These are phyloP conservation scores for Pichia californica DNA, from an alignment of 805 yeast species.

Conservation along the genomic window DNA sequence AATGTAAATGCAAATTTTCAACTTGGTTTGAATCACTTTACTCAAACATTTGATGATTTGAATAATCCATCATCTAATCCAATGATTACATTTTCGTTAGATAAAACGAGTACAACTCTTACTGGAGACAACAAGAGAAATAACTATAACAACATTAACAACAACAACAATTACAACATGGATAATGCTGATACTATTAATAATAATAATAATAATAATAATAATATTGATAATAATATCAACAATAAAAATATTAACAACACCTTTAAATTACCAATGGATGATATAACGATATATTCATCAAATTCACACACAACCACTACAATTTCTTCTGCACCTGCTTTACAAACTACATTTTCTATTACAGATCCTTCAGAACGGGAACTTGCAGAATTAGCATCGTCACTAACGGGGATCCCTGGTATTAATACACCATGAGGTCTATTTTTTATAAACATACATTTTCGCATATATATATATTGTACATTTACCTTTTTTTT, in stretches of 20 bases:
- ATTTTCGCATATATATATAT: no score
- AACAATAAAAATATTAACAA: neutral
- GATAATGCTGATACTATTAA: neutral
- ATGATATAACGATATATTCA: neutral
- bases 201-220: neutral
- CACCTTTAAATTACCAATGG: neutral
- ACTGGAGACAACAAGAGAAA: no score
- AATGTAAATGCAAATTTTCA: conserved; percentile 3
- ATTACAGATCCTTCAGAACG: neutral
- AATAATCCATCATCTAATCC: no score
- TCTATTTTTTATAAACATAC: no score
- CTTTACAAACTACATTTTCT: neutral
- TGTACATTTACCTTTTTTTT: no score
- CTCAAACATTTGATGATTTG: no score
- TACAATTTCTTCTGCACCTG: neutral
- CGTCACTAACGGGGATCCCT: neutral
- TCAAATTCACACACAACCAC: neutral
- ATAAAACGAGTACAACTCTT: no score
- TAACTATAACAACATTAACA: neutral
- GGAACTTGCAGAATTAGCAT: neutral
- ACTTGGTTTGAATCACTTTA: neutral
- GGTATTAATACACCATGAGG: neutral
- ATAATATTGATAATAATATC: neutral
- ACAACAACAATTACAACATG: neutral
- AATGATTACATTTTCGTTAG: no score